Base-by-base conservation (phyloP, 2,329 filamentous ascomycete species). In the Leptosphaerulina australis region DNA sequence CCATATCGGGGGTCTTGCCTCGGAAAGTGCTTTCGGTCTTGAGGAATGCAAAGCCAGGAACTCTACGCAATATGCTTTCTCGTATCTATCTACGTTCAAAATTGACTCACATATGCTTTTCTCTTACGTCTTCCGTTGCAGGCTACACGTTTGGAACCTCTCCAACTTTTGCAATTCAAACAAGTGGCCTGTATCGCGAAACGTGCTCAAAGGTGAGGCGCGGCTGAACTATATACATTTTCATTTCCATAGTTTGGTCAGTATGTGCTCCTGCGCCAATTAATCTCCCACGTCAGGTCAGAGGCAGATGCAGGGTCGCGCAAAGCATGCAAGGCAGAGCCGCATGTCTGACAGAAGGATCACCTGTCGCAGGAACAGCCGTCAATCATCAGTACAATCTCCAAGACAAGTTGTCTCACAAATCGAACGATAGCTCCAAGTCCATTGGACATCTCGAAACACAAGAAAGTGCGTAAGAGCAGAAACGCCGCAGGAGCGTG, bases 301-400 rank as follows among this genome's bases (percentile, higher is more conserved):
- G 14, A n/a, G 17, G 30, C 15, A 26, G 26, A 51, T 43, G 37
- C 43, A 51, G 43, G 48, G 41, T 50, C 46, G 33, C 28, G 33
- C 37, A 45, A 20, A 35, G 29, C 20, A 24, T 35, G 40, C 40
- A 44, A 24, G 9, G n/a, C 36, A 41, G 48, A 51, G 48, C 48
- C 48, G 36, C 41, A 43, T 46, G n/a, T 8, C 9, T 20, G 8
- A 9, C 3, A 10, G 14, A 14, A 18, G 1, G 11, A 14, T 15
- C 10, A 2, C 14, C 9, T 2, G 8, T 14, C 11, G 11, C 30
- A 14, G 12, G 30, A 33, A 33, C 10, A 2, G 18, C 2, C 8
- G 9, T 7, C n/a, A 10, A 2, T 20, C 15, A 10, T 9, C 15
- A 33, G 9, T 17, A 10, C 30, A 33, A 33, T 7, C 29, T 29